Evolutionary conservation across 805 yeast genomes (phyloP).

Genomic region (Tetrapisispora iriomotensis): DNA sequence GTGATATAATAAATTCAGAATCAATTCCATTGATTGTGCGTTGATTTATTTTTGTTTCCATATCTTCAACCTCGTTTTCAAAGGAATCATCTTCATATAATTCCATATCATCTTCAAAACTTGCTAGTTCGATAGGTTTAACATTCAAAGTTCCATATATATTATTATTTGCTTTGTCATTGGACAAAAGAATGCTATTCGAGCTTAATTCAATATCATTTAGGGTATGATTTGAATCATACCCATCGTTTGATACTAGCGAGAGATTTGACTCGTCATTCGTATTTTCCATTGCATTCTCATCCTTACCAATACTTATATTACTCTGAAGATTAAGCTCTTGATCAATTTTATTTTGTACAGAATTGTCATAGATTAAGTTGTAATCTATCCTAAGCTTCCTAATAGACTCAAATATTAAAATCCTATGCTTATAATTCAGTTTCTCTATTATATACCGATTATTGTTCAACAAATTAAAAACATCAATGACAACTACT

Average conservation of each 20-base stretch:
- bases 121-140: neutral
- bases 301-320: neutral
- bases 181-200: neutral
- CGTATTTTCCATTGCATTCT: too few relatives aligned
- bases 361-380: constrained; percentile 6
- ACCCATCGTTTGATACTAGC: neutral
- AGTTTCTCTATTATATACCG: constrained; percentile 7
- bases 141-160: constrained; percentile 1
- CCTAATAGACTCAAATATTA: constrained; percentile 12
- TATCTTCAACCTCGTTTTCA: neutral
- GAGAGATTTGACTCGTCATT: neutral
- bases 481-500: constrained; percentile 12
- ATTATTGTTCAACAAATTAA: constrained; percentile 14
- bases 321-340: neutral
- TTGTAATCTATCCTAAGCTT: constrained; percentile 11
- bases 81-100: neutral
- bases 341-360: constrained; percentile 3
- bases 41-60: neutral
- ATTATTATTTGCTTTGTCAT: neutral
- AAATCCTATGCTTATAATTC: constrained; percentile 7
- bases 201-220: neutral
- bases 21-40: constrained; percentile 4
- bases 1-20: constrained; percentile 13
- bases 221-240: neutral
- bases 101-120: neutral